Conservation (phyloP, 2,329 filamentous ascomycete genomes). For the Xylaria sp. region DNA sequence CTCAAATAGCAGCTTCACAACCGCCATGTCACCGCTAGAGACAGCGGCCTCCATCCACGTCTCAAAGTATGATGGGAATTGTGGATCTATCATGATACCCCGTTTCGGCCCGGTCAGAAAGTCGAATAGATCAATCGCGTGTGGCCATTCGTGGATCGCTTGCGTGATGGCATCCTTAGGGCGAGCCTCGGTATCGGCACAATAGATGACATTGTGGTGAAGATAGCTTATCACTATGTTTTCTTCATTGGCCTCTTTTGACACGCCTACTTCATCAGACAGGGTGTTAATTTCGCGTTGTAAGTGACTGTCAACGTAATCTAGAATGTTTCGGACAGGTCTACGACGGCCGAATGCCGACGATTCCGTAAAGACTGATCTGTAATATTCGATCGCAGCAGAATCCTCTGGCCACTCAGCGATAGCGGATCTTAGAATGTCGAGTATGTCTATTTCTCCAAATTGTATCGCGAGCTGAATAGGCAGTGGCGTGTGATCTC, state of each 20-base stretch:
- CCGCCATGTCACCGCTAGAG: background rate
- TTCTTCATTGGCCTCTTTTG: background rate
- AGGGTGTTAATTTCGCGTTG: background rate
- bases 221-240: conserved; percentile 3
- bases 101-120: background rate
- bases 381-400: background rate
- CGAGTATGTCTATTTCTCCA: background rate
- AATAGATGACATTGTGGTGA: background rate
- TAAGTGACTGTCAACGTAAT: conserved; percentile 7
- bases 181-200: background rate
- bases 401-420: background rate
- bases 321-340: conserved; percentile 10
- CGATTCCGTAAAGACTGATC: conserved; percentile 2
- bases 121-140: background rate
- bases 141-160: background rate
- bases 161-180: background rate
- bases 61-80: conserved; percentile 1
- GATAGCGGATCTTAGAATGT: background rate
- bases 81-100: background rate
- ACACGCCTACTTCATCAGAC: background rate
- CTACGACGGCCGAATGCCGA: conserved; percentile 9
- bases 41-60: background rate
- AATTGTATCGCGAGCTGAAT: conserved; percentile 3
- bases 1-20: conserved; percentile 12
- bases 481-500: background rate